Evolutionary conservation across 139 green algal species (phyloP).

Genomic region (Trebouxia sp.): DNA sequence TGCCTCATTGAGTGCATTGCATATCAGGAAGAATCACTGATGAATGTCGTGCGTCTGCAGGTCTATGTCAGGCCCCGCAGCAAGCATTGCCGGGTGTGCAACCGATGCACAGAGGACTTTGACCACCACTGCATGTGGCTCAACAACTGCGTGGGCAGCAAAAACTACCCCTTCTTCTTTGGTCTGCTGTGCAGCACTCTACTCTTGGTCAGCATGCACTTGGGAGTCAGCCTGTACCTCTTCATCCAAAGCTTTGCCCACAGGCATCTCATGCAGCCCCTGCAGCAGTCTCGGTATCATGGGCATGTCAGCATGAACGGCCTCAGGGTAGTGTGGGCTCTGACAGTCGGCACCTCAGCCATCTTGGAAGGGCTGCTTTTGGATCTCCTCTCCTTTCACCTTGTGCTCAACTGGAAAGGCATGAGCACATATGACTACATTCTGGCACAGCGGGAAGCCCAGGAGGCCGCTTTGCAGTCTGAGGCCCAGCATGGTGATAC

Average conservation of each 20-base stretch:
- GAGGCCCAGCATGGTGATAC: not conserved
- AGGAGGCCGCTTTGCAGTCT: not conserved
- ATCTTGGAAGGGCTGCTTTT: conserved; percentile 42
- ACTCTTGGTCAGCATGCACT: conserved; percentile 44
- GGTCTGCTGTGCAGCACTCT: conserved; percentile 45
- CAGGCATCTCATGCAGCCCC: not conserved
- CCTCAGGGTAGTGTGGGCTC: conserved; percentile 32
- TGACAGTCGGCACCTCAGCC: conserved; percentile 38
- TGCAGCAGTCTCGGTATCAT: conserved; percentile 37
- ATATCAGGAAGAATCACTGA: not conserved
- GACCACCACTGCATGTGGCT: conserved; percentile 84
- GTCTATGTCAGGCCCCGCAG: conserved; percentile 49
- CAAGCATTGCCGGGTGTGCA: conserved; percentile 78
- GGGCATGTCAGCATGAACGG: conserved; percentile 39
- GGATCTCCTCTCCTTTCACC: conserved; percentile 74
- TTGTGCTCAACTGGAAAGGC: conserved; percentile 55
- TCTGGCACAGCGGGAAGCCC: conserved; percentile 41
- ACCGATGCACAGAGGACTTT: conserved; percentile 74
- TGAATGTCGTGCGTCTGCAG: conserved; percentile 47
- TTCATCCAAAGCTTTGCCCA: conserved; percentile 48
- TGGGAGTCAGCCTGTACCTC: conserved; percentile 47
- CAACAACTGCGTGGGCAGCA: conserved; percentile 77
- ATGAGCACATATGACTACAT: conserved; percentile 82
- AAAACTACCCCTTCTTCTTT: conserved; percentile 77
- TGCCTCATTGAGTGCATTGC: not conserved